Percentiles rank a stretch among this genome's conserved stretches.
These are phyloP conservation scores for Betula pendula DNA, from an alignment of 306 rosid species.

Conservation along the genomic window DNA sequence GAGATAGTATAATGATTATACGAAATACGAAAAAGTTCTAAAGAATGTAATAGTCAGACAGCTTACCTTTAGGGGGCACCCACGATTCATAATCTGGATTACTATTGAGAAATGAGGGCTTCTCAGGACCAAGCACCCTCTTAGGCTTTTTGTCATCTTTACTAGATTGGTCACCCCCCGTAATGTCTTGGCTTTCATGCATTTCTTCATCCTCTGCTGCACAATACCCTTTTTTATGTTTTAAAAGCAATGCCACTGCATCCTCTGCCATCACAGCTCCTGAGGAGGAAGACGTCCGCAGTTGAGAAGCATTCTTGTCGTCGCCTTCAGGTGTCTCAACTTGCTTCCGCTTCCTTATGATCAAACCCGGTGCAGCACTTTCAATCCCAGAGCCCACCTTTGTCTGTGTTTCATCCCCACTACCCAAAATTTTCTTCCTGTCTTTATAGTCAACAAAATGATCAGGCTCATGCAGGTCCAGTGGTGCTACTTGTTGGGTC, in stretches of 20 bases:
- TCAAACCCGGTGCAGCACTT: conserved; percentile 85
- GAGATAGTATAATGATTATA: conserved; percentile 19
- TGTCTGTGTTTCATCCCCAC: conserved; percentile 34
- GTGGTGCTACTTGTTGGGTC: conserved; percentile 41
- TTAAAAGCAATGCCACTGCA: conserved; percentile 90
- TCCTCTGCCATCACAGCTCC: conserved; percentile 71
- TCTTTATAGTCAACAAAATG: conserved; percentile 89
- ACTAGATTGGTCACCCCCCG: conserved; percentile 21
- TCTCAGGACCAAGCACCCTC: conserved; percentile 86
- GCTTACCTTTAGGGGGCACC: conserved; percentile 90
- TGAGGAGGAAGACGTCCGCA: conserved; percentile 43
- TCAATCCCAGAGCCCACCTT: conserved; percentile 53
- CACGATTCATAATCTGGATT: conserved; percentile 61
- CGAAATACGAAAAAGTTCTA: not conserved
- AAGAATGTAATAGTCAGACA: not conserved
- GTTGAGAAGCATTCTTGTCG: conserved; percentile 38
- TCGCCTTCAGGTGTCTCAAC: conserved; percentile 47
- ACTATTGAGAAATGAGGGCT: conserved; percentile 66
- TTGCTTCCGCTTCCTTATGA: conserved; percentile 81
- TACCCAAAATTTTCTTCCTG: conserved; percentile 56
- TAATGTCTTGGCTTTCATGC: conserved; percentile 38
- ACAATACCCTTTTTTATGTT: conserved; percentile 65
- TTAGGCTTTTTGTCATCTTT: conserved; percentile 52
- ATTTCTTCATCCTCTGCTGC: conserved; percentile 45
- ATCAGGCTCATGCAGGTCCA: conserved; percentile 45